phyloP scores from a whole-genome alignment of 164 flowering plant species.

The Taxillus chinensis region DNA sequence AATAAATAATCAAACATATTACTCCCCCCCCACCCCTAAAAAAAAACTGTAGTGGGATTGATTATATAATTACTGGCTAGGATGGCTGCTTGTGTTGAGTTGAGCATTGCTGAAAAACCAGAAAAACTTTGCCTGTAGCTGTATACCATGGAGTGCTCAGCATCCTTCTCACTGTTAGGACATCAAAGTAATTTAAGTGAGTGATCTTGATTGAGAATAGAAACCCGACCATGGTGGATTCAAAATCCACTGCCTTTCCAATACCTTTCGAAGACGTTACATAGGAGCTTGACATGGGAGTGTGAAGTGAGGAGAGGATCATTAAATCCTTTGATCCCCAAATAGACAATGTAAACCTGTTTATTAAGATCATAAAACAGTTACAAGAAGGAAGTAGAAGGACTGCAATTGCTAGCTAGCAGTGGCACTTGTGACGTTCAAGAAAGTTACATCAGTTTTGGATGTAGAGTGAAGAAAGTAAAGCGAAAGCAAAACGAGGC shows the following conservation, averaged over 20 bases:
- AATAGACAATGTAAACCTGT: background rate
- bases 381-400: background rate
- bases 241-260: too few relatives aligned
- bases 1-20: background rate
- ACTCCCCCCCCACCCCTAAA: too few relatives aligned
- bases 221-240: too few relatives aligned
- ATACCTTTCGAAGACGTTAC: slow-evolving; percentile 36
- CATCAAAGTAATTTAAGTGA: background rate
- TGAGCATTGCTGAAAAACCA: slow-evolving; percentile 67
- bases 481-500: background rate
- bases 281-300: background rate
- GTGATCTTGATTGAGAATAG: background rate
- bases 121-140: slow-evolving; percentile 64
- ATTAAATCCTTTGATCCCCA: background rate
- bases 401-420: too few relatives aligned
- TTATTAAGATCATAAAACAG: too few relatives aligned
- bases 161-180: slow-evolving; percentile 38
- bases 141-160: slow-evolving; percentile 43
- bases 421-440: too few relatives aligned
- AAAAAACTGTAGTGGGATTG: background rate
- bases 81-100: slow-evolving; percentile 48
- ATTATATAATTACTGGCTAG: slow-evolving; percentile 31
- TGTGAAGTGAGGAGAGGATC: background rate
- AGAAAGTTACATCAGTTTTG: background rate
- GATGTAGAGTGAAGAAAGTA: background rate